phyloP scores from a whole-genome alignment of 345 rosid species.

The Citrus maxima region DNA sequence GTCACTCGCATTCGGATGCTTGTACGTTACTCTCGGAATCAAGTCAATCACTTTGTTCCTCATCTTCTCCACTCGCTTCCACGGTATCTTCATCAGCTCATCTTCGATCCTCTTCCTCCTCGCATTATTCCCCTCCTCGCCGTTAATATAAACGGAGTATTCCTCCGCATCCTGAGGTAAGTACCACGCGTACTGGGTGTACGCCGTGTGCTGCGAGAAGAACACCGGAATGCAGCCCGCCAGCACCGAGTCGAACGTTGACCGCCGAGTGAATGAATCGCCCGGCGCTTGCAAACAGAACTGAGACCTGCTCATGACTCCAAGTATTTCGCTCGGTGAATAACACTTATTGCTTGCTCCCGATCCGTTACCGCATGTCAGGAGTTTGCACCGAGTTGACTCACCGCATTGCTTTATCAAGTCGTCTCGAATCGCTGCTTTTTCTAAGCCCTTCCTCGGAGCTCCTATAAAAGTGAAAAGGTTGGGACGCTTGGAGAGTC shows the following conservation, averaged over 20 bases:
- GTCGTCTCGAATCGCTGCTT: conserved; percentile 50
- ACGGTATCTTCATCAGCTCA: conserved; percentile 29
- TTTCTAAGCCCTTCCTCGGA: conserved; percentile 36
- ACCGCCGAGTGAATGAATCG: conserved; percentile 56
- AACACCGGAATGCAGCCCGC: conserved; percentile 65
- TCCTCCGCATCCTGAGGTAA: conserved; percentile 25
- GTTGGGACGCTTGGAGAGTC: conserved; percentile 28
- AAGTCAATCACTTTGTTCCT: conserved; percentile 28
- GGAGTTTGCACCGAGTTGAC: conserved; percentile 38
- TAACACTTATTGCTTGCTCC: conserved; percentile 29
- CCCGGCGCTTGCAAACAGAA: conserved; percentile 64
- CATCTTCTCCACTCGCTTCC: conserved; percentile 29
- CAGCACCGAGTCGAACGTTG: conserved; percentile 47
- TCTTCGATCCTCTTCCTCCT: conserved; percentile 27
- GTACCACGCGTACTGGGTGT: conserved; percentile 55
- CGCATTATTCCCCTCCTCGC: neutral
- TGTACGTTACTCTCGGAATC: conserved; percentile 48
- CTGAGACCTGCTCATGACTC: conserved; percentile 35
- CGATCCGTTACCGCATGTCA: conserved; percentile 17
- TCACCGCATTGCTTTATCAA: conserved; percentile 45
- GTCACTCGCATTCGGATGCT: conserved; percentile 43
- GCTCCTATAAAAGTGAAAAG: conserved; percentile 58
- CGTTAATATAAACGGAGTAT: conserved; percentile 45
- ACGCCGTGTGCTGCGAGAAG: conserved; percentile 59
- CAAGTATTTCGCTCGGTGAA: conserved; percentile 29